Evolutionary conservation across 2,329 filamentous ascomycete genomes (phyloP).

Genomic region (Elsinoe fawcettii): DNA sequence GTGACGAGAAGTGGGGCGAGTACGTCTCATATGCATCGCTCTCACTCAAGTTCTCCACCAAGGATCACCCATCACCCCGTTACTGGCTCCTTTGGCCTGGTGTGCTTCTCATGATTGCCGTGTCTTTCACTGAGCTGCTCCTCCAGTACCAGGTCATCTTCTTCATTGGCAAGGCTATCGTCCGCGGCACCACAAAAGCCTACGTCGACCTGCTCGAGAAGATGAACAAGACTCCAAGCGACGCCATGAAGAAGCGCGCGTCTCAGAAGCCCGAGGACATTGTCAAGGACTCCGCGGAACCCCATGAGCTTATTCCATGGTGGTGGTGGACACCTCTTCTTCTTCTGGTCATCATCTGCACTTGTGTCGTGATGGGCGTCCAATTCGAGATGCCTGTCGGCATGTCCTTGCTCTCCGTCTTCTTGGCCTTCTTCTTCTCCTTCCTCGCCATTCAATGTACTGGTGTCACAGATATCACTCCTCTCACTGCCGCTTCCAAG

Average conservation of each 20-base stretch:
- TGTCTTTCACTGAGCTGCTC: slow-evolving; percentile 36
- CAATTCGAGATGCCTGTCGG: slow-evolving; percentile 52
- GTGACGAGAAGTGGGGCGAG: slow-evolving; percentile 39
- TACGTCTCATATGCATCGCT: slow-evolving; percentile 37
- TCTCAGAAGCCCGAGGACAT: slow-evolving; percentile 33
- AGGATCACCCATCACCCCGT: slow-evolving; percentile 40
- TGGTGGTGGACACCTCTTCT: slow-evolving; percentile 49
- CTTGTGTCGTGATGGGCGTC: slow-evolving; percentile 46
- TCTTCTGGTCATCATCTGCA: slow-evolving; percentile 40
- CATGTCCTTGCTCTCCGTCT: slow-evolving; percentile 48
- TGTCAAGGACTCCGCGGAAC: slow-evolving; percentile 44
- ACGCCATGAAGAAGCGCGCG: slow-evolving; percentile 39
- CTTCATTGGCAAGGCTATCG: slow-evolving; percentile 43
- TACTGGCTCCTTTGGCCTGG: slow-evolving; percentile 49
- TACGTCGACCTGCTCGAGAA: slow-evolving; percentile 36
- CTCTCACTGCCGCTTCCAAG: slow-evolving; percentile 59
- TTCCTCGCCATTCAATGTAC: slow-evolving; percentile 55
- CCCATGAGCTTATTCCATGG: slow-evolving; percentile 43
- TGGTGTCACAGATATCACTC: slow-evolving; percentile 49
- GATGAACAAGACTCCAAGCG: slow-evolving; percentile 35
- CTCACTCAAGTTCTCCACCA: slow-evolving; percentile 28
- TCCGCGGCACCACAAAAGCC: slow-evolving; percentile 38
- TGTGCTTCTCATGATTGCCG: slow-evolving; percentile 44
- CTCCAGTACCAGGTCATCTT: slow-evolving; percentile 40
- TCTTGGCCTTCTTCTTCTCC: slow-evolving; percentile 54